phyloP scores from a whole-genome alignment of 495 filamentous ascomycete genomes.

The Cercophora scortea region DNA sequence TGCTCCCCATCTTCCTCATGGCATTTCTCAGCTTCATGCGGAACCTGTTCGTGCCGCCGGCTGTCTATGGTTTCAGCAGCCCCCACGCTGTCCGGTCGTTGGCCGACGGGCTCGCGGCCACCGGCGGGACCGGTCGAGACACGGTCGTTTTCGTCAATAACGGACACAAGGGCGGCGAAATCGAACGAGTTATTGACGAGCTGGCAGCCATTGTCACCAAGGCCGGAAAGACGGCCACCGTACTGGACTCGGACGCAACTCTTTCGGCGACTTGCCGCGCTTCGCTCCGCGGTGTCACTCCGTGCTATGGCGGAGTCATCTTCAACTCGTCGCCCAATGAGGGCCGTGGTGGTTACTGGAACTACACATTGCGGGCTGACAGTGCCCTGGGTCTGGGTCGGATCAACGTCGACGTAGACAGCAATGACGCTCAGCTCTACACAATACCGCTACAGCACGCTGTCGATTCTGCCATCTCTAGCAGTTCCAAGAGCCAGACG shows the following conservation, averaged over 20 bases:
- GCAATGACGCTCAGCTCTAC: slow-evolving; percentile 67
- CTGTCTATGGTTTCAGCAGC: slow-evolving; percentile 58
- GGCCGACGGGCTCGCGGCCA: slow-evolving; percentile 44
- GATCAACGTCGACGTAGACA: slow-evolving; percentile 48
- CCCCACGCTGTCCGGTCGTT: slow-evolving; percentile 52
- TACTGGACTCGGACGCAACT: slow-evolving; percentile 43
- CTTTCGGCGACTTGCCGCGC: slow-evolving; percentile 56
- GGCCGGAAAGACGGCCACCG: slow-evolving; percentile 48
- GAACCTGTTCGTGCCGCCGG: slow-evolving; percentile 60
- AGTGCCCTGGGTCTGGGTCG: slow-evolving; percentile 46
- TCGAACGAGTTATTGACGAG: slow-evolving; percentile 59
- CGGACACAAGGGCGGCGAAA: slow-evolving; percentile 60
- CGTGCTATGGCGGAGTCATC: slow-evolving; percentile 67
- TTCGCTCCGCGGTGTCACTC: slow-evolving; percentile 59
- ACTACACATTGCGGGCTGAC: slow-evolving; percentile 75
- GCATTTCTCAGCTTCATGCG: slow-evolving; percentile 59
- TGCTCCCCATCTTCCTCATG: slow-evolving; percentile 64
- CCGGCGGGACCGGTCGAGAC: slow-evolving; percentile 41
- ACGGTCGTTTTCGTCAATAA: slow-evolving; percentile 77
- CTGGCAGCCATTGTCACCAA: slow-evolving; percentile 43
- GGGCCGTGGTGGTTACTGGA: slow-evolving; percentile 62
- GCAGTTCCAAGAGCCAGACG: slow-evolving; percentile 31
- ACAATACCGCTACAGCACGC: slow-evolving; percentile 70
- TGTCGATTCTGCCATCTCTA: slow-evolving; percentile 64
- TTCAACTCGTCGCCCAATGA: slow-evolving; percentile 67